phyloP scores from a whole-genome alignment of 2,329 filamentous ascomycete genomes.

The Akanthomyces muscarius region DNA sequence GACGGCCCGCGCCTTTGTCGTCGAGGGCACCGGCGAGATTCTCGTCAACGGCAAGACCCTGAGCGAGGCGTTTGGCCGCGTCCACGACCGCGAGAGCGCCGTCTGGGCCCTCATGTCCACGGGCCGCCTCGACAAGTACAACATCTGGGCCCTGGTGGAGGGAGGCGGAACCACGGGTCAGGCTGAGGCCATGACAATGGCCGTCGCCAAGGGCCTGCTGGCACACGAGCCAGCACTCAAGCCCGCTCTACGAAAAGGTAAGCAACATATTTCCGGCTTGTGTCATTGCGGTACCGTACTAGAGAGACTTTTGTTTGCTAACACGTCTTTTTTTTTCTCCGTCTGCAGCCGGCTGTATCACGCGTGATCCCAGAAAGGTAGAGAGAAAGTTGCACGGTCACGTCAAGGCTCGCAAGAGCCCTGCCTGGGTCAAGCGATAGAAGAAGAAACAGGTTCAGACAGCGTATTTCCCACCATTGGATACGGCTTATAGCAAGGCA shows the following conservation, averaged over 20 bases:
- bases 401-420: slow-evolving; percentile 96
- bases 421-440: slow-evolving; percentile 89
- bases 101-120: slow-evolving; percentile 86
- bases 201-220: slow-evolving; percentile 80
- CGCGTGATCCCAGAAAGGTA: slow-evolving; percentile 83
- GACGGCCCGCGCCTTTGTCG: slow-evolving; percentile 77
- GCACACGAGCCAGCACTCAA: slow-evolving; percentile 92
- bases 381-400: slow-evolving; percentile 98
- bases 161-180: slow-evolving; percentile 94
- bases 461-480: background rate
- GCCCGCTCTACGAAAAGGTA: slow-evolving; percentile 81
- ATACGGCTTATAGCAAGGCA: background rate
- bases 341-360: slow-evolving; percentile 78
- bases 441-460: background rate
- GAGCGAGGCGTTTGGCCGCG: slow-evolving; percentile 72
- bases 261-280: slow-evolving; percentile 32
- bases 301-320: slow-evolving; percentile 8
- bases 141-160: slow-evolving; percentile 79
- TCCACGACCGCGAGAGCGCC: slow-evolving; percentile 93
- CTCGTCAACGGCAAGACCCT: slow-evolving; percentile 87
- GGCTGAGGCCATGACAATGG: slow-evolving; percentile 89
- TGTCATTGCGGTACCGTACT: background rate
- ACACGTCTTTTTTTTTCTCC: slow-evolving; percentile 29
- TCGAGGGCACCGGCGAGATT: slow-evolving; percentile 89
- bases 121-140: slow-evolving; percentile 88